Evolutionary conservation across 345 rosid species (phyloP), one percentile per base, ranked within the genome.

Genomic region (Salix brachista): DNA sequence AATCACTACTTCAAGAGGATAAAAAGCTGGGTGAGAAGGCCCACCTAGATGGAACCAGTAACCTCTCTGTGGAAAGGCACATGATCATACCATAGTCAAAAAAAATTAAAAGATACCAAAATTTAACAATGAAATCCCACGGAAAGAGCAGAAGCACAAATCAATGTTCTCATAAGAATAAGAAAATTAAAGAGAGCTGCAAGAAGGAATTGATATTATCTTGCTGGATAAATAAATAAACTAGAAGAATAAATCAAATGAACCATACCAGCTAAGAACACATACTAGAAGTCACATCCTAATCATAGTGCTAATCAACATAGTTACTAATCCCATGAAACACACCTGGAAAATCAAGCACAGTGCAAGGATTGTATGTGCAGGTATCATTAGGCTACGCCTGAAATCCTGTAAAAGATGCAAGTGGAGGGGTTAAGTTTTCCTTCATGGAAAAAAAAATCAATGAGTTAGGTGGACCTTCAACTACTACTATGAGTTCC

Each of bases 341-440:
- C 77, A 34, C 34, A 95, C 98, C 97, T 95, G 97, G 87, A 89
- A 93, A 79, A 93, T 82, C 88, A 95, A 86, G 84, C 89, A 76
- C n/a, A 80, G 69, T 44, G 96, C 97, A 72, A 95, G 80, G 75
- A 89, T 77, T 61, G 86, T n/a, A 80, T 91, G 97, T 73, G 84
- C 89, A 64, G 92, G 90, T 86, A 93, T 90, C 97, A 95, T 95
- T 78, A 90, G 69, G 84, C 75, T 84, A 77, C 84, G 82, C 82
- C 90, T 87, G 86, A 95, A 95, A 70, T 89, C 94, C 97, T 95
- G 94, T 76, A 68, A 79, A 83, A 76, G 25, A 62, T 3, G 69
- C 68, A 69, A 78, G 67, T 18, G 52, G 65, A 71, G 46, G 26
- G 34, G 58, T 74, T 77, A 71, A 39, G 50, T 46, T 46, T 46